Evolutionary conservation across 1,284 basidiomycete genomes (phyloP).

Genomic region (Meripilus lineatus): DNA sequence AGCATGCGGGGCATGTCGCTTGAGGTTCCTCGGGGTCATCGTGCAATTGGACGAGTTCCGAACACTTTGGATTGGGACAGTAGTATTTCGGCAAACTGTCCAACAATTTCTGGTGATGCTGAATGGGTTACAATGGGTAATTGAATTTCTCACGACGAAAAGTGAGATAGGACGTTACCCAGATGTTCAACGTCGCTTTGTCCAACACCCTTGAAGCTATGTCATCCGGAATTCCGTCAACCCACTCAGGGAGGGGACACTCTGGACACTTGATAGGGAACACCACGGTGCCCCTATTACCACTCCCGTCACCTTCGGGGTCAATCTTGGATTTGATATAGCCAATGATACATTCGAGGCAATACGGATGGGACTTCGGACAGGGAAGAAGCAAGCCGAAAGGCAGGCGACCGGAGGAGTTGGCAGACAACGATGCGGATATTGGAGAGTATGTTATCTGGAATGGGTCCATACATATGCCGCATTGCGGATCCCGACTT

Average conservation of each 20-base stretch:
- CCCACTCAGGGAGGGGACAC: conserved; percentile 28
- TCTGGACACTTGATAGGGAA: conserved; percentile 39
- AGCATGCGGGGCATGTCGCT: conserved; percentile 32
- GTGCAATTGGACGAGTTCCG: conserved; percentile 31
- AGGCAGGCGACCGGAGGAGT: conserved; percentile 30
- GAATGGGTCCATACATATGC: conserved; percentile 37
- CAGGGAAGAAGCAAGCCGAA: conserved; percentile 35
- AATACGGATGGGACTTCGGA: conserved; percentile 32
- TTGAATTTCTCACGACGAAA: neutral
- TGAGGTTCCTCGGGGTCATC: conserved; percentile 31
- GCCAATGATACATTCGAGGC: conserved; percentile 29
- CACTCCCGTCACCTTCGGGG: conserved; percentile 28
- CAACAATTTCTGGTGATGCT: conserved; percentile 36
- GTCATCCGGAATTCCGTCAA: conserved; percentile 32
- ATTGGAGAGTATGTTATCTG: conserved; percentile 32
- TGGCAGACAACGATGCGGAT: conserved; percentile 29
- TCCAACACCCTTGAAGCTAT: conserved; percentile 29
- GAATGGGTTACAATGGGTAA: neutral
- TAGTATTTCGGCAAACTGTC: conserved; percentile 34
- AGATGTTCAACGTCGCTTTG: conserved; percentile 30
- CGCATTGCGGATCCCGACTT: conserved; percentile 28
- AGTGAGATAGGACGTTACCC: conserved; percentile 22
- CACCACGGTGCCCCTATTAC: conserved; percentile 24
- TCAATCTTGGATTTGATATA: conserved; percentile 36
- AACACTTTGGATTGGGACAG: conserved; percentile 37